phyloP scores from a whole-genome alignment of 768 basidiomycete genomes.

The Suillus lakei region DNA sequence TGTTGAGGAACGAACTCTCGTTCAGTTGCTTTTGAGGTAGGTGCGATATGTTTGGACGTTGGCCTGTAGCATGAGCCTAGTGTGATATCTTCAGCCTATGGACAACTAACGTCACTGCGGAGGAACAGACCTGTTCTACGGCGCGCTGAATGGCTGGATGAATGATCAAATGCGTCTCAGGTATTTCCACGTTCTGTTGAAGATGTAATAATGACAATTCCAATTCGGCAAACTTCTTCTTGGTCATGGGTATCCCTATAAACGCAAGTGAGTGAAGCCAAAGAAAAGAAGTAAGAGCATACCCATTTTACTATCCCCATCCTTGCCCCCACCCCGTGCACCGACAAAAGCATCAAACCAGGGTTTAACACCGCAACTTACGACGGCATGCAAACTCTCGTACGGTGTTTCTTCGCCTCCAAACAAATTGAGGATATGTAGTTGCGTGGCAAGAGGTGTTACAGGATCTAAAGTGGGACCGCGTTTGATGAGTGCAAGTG shows the following conservation, averaged over 20 bases:
- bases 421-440: conserved; percentile 92
- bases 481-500: conserved; percentile 95
- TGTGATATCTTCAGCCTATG: conserved; percentile 31
- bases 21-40: conserved; percentile 75
- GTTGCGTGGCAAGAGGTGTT: conserved; percentile 80
- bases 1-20: conserved; percentile 92
- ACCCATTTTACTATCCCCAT: conserved; percentile 85
- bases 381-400: conserved; percentile 93
- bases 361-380: conserved; percentile 94
- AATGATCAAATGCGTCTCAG: conserved; percentile 91
- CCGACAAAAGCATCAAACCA: conserved; percentile 99
- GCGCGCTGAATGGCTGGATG: conserved; percentile 89
- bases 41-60: conserved; percentile 75
- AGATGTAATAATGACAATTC: conserved; percentile 93
- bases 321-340: conserved; percentile 75
- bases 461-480: conserved; percentile 79
- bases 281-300: conserved; percentile 13
- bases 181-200: conserved; percentile 99
- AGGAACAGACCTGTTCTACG: conserved; percentile 64
- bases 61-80: conserved; percentile 53
- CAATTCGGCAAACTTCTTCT: conserved; percentile 98
- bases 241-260: conserved; percentile 92
- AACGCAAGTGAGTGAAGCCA: conserved; percentile 11
- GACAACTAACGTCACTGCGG: conserved; percentile 4
- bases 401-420: conserved; percentile 91